phyloP scores from a whole-genome alignment of 805 yeast genomes.

The Lipomyces starkeyi region DNA sequence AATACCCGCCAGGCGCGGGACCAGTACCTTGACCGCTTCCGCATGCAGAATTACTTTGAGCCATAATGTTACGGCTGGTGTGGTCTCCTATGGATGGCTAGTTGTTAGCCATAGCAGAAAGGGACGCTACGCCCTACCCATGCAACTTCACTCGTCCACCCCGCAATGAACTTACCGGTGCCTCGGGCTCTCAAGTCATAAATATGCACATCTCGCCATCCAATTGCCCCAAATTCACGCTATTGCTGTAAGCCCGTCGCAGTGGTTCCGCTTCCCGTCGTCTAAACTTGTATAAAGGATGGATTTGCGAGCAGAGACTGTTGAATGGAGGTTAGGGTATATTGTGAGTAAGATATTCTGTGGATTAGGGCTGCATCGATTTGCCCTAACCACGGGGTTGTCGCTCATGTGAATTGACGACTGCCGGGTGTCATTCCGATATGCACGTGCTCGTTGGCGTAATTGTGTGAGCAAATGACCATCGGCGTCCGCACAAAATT shows the following conservation, averaged over 20 bases:
- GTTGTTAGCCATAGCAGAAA: neutral
- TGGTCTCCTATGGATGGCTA: neutral
- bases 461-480: too few relatives aligned
- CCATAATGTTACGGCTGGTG: conserved; percentile 1
- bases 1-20: neutral
- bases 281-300: too few relatives aligned
- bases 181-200: neutral
- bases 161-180: neutral
- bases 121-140: neutral
- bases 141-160: too few relatives aligned
- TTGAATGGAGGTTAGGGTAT: neutral
- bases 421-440: too few relatives aligned
- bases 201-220: neutral
- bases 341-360: neutral
- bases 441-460: too few relatives aligned
- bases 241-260: neutral
- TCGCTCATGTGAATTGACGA: neutral
- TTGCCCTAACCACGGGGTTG: neutral
- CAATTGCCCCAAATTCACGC: neutral
- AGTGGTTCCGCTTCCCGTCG: neutral
- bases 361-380: neutral
- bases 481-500: too few relatives aligned
- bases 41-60: neutral
- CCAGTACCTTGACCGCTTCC: neutral
- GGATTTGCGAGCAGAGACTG: neutral